A percentile compares a stretch with the other conserved stretches of the same genome.
phyloP scores from a whole-genome alignment of 352 stramenopile genomes.

The Globisporangium abappressorium region DNA sequence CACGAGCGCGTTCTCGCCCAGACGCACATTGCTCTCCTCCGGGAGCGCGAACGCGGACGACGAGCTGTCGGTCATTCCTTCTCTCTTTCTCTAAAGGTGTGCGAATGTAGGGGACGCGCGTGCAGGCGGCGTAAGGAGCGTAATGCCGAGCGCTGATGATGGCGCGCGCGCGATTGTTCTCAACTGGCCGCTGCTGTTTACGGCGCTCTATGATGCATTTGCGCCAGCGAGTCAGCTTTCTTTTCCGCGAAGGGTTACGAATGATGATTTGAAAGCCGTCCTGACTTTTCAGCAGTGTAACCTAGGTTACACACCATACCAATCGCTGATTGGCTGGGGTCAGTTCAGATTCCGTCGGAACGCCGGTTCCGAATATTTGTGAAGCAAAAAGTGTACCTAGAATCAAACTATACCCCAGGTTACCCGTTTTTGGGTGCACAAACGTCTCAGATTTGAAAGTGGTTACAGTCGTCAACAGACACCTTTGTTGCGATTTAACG shows the following conservation, averaged over 20 bases:
- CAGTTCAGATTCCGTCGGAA: neutral
- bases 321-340: neutral
- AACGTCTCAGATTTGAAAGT: neutral
- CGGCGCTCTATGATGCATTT: neutral
- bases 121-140: neutral
- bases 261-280: neutral
- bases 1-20: slow-evolving; percentile 64
- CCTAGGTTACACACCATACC: neutral
- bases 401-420: neutral
- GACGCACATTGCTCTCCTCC: slow-evolving; percentile 55
- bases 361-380: neutral
- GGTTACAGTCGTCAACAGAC: neutral
- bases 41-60: slow-evolving; percentile 33
- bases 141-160: neutral
- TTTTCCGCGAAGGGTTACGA: neutral
- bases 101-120: neutral
- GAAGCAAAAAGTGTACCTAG: slow-evolving; percentile 5
- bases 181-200: neutral
- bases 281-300: neutral
- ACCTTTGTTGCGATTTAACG: neutral
- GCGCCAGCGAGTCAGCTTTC: neutral
- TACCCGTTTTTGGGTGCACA: neutral
- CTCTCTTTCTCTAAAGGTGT: neutral
- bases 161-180: neutral
- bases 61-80: neutral